Evolutionary conservation across 2,329 filamentous ascomycete species (phyloP).

Genomic region (Colletotrichum navitas): DNA sequence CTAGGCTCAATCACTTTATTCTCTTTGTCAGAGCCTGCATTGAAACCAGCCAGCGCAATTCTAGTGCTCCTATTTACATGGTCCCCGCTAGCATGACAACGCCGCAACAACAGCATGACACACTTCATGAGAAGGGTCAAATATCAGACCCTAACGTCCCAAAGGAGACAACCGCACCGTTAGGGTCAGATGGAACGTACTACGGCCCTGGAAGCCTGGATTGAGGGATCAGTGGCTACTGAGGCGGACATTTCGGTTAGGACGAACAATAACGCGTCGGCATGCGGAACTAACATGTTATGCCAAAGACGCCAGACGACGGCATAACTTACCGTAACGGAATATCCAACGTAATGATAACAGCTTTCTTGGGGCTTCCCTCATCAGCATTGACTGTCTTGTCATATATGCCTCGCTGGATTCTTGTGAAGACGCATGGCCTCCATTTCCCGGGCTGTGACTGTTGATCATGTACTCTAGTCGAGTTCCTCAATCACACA

Average conservation of each 20-base stretch:
- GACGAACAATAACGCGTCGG: background rate
- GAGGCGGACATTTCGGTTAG: background rate
- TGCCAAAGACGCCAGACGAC: background rate
- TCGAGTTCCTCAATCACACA: too few relatives aligned
- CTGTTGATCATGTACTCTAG: too few relatives aligned
- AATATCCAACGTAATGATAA: too few relatives aligned
- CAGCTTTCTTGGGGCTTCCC: too few relatives aligned
- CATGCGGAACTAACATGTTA: background rate
- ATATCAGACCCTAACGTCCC: background rate
- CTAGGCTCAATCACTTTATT: slow-evolving; percentile 51
- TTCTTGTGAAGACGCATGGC: too few relatives aligned
- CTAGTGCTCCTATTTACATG: slow-evolving; percentile 28
- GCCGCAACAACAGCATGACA: slow-evolving; percentile 4
- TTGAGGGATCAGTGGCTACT: background rate
- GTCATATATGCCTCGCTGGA: background rate
- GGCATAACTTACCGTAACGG: background rate
- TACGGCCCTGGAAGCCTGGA: slow-evolving; percentile 9
- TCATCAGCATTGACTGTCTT: background rate
- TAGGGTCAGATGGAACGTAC: slow-evolving; percentile 19
- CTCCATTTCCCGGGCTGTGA: too few relatives aligned
- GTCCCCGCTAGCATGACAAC: slow-evolving; percentile 17
- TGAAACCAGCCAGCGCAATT: slow-evolving; percentile 52
- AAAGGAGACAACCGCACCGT: background rate
- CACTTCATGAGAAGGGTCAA: slow-evolving; percentile 1
- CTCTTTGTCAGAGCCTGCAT: slow-evolving; percentile 57